phyloP scores from a whole-genome alignment of 352 stramenopile genomes.

The Globisporangium okanoganense region DNA sequence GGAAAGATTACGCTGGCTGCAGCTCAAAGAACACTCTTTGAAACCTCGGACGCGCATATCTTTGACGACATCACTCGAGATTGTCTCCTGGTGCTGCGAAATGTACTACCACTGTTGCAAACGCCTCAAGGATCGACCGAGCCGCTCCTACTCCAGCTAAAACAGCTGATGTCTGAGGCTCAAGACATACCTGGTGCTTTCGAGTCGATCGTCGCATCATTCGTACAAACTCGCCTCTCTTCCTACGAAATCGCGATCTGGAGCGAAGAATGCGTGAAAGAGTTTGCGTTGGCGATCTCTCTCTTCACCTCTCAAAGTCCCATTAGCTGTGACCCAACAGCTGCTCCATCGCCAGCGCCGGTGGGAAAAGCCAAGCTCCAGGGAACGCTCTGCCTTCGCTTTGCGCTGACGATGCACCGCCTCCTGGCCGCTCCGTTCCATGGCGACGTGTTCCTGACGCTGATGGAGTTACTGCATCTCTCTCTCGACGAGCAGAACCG shows the following conservation, averaged over 20 bases:
- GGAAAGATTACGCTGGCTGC: background rate
- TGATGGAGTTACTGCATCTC: slow-evolving; percentile 49
- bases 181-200: slow-evolving; percentile 8
- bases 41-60: slow-evolving; percentile 13
- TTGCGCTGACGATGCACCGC: slow-evolving; percentile 48
- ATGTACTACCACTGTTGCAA: slow-evolving; percentile 35
- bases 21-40: background rate
- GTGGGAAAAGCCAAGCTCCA: slow-evolving; percentile 12
- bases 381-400: slow-evolving; percentile 35
- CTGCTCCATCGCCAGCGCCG: background rate
- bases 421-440: slow-evolving; percentile 46
- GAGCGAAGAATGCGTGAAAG: slow-evolving; percentile 57
- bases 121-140: slow-evolving; percentile 16
- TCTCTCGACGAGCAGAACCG: slow-evolving; percentile 36
- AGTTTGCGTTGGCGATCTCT: slow-evolving; percentile 44
- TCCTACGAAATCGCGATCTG: slow-evolving; percentile 28
- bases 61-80: slow-evolving; percentile 27
- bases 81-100: slow-evolving; percentile 49
- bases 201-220: slow-evolving; percentile 2
- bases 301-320: slow-evolving; percentile 2
- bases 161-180: background rate
- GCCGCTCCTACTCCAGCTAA: slow-evolving; percentile 13
- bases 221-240: slow-evolving; percentile 21
- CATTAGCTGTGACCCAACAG: background rate
- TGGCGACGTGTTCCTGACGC: slow-evolving; percentile 52